Base-by-base conservation (phyloP, 768 basidiomycete genomes). In the Clitopilus hobsonii region DNA sequence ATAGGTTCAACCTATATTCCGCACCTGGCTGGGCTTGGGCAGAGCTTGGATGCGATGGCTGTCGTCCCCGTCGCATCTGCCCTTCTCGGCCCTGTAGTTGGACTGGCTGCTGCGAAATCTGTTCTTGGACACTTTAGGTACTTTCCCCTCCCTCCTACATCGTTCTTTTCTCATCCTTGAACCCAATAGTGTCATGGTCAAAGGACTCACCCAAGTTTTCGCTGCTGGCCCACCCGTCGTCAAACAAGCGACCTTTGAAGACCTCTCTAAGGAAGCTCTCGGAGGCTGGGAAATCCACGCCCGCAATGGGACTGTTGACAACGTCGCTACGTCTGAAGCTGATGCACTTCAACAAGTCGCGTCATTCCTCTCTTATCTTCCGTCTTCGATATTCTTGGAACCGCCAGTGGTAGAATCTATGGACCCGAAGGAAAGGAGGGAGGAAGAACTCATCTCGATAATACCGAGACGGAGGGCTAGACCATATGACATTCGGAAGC, bases 131-230 rank as follows among this genome's bases (percentile, higher is more conserved):
- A 74, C 61, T 75, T 75, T 59, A 72, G 67, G 72, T 71, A 58
- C 16, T 52, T 49, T 22, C 22, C 26, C 23, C 23, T 2, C 38
- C 30, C 18, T 26, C 29, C 30, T 6, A 27, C 2, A 47, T n/a
- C n/a, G n/a, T n/a, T n/a, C n/a, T n/a, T n/a, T n/a, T n/a, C n/a
- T n/a, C n/a, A n/a, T n/a, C n/a, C n/a, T n/a, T n/a, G n/a, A n/a
- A n/a, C n/a, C n/a, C n/a, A n/a, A n/a, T n/a, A 72, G 72, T 49
- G 71, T 75, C 32, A 74, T 75, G 72, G 71, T 75, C 2, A 73
- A 71, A 59, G 72, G 69, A 7, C 56, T 75, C n/a, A 71, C 70
- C 54, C 67, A 66, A 54, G 62, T 66, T 10, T 71, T 72, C 50
- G 69, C 71, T 6, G 68, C 70, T 1, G 70, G 71, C 2, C 69